phyloP scores from a whole-genome alignment of 1,284 basidiomycete species.

The Neolentinus lepideus region DNA sequence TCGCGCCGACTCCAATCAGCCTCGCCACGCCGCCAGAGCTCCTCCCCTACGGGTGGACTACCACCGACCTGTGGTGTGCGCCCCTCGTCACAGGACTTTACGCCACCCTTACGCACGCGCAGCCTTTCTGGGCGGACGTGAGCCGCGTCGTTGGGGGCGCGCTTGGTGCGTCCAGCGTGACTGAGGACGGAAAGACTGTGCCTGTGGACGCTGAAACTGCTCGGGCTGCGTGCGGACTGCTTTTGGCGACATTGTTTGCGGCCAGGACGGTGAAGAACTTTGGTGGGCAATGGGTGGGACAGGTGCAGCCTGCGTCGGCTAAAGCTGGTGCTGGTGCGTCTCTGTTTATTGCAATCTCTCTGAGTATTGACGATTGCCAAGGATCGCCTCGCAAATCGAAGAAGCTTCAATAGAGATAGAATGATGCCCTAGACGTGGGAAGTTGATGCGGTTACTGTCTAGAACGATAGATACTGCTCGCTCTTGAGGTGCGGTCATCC shows the following conservation, averaged over 20 bases:
- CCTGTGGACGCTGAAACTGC: constrained; percentile 54
- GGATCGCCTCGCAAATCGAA: neutral
- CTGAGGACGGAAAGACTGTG: constrained; percentile 28
- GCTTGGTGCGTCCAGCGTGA: constrained; percentile 23
- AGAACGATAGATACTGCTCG: too few relatives aligned
- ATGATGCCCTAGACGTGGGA: too few relatives aligned
- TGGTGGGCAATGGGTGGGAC: constrained; percentile 16
- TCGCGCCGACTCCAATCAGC: constrained; percentile 54
- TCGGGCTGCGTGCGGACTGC: constrained; percentile 55
- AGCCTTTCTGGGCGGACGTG: constrained; percentile 66
- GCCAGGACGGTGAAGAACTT: constrained; percentile 54
- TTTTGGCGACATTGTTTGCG: constrained; percentile 51
- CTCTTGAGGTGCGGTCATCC: too few relatives aligned
- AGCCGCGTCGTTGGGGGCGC: constrained; percentile 39
- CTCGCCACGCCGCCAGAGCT: constrained; percentile 66
- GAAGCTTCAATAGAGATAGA: neutral
- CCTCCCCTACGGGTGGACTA: constrained; percentile 67
- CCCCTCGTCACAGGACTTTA: constrained; percentile 62
- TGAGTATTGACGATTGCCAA: neutral
- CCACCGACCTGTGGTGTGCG: constrained; percentile 69
- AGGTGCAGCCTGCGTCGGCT: constrained; percentile 7
- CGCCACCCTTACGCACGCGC: constrained; percentile 69
- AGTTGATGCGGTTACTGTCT: too few relatives aligned
- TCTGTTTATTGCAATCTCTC: neutral
- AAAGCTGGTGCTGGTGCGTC: neutral